phyloP scores from a whole-genome alignment of 2,329 filamentous ascomycete genomes.

The Elsinoe australis region DNA sequence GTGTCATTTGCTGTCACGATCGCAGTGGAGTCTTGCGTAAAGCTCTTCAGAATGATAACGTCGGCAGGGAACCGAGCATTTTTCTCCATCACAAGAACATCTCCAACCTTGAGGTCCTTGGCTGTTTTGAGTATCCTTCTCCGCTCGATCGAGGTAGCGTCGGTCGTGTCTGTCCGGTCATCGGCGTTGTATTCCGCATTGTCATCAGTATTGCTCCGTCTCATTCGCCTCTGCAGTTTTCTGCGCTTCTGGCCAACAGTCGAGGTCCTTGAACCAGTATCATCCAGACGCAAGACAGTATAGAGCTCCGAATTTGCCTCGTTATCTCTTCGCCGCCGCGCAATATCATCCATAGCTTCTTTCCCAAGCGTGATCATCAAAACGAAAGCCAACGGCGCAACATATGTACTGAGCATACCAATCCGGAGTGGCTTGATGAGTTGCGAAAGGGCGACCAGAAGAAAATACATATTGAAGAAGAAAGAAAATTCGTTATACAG shows the following conservation, averaged over 20 bases:
- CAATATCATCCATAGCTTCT: constrained; percentile 90
- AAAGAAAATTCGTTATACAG: constrained; percentile 99
- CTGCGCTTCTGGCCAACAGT: constrained; percentile 21
- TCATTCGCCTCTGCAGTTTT: constrained; percentile 20
- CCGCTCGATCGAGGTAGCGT: constrained; percentile 30
- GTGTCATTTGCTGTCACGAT: constrained; percentile 28
- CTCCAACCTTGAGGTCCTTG: constrained; percentile 82
- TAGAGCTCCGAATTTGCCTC: constrained; percentile 94
- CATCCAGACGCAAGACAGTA: constrained; percentile 64
- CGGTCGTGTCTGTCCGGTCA: constrained; percentile 41
- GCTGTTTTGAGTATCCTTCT: constrained; percentile 71
- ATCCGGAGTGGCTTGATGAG: constrained; percentile 83
- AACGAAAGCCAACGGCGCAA: constrained; percentile 87
- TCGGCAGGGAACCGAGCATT: constrained; percentile 92
- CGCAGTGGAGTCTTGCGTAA: constrained; percentile 47
- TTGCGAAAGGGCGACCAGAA: constrained; percentile 90
- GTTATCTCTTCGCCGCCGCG: constrained; percentile 72
- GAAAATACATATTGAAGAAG: constrained; percentile 99
- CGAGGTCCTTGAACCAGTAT: constrained; percentile 27
- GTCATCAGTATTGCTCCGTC: constrained; percentile 21
- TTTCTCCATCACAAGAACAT: constrained; percentile 87
- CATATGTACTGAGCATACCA: constrained; percentile 89
- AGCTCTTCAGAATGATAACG: constrained; percentile 84
- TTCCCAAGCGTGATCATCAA: constrained; percentile 88
- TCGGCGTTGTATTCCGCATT: constrained; percentile 52